Conservation (phyloP, 345 rosid species). For the Gossypium raimondii region DNA sequence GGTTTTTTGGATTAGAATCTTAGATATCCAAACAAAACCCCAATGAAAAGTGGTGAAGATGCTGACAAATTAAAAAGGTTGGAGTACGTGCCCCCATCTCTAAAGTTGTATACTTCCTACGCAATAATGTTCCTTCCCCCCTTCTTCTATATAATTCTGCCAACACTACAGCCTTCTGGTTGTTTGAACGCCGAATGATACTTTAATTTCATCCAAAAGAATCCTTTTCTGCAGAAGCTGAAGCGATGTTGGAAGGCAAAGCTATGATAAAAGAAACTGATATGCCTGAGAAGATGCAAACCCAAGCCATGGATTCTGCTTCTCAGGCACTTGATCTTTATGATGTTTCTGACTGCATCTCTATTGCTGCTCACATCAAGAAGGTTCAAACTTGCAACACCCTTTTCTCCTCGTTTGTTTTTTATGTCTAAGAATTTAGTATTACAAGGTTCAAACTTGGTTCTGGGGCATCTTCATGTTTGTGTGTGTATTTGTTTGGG, state of each 20-base stretch:
- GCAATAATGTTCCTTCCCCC: background rate
- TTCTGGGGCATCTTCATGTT: background rate
- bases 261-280: slow-evolving; percentile 39
- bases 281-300: slow-evolving; percentile 37
- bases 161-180: background rate
- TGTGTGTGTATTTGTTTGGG: background rate
- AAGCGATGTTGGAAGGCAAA: slow-evolving; percentile 45
- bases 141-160: too few species aligned
- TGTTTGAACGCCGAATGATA: too few species aligned
- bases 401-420: background rate
- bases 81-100: background rate
- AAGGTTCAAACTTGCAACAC: slow-evolving; percentile 22
- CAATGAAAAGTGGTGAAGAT: background rate
- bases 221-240: background rate
- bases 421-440: background rate
- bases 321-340: slow-evolving; percentile 41
- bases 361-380: slow-evolving; percentile 43
- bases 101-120: background rate
- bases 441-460: background rate
- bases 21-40: too few species aligned
- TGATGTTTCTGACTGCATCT: slow-evolving; percentile 40
- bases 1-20: too few species aligned
- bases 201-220: background rate
- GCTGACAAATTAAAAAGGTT: background rate
- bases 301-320: slow-evolving; percentile 34